Conservation (phyloP, 129 eudicot genomes). For the Flaveria brownii region DNA sequence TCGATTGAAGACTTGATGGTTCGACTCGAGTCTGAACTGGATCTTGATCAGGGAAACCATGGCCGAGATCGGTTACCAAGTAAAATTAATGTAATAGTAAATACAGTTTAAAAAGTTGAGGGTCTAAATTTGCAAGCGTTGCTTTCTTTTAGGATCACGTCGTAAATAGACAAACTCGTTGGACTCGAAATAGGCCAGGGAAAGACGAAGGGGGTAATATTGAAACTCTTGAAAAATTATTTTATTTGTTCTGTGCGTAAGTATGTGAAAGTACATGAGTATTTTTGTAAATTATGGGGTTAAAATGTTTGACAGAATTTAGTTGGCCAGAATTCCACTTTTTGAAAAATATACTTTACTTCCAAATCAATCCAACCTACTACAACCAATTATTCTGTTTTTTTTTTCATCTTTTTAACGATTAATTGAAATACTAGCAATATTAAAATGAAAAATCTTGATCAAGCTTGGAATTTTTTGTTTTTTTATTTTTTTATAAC, state of each 20-base stretch:
- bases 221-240: conserved; percentile 16
- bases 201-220: conserved; percentile 16
- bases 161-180: conserved; percentile 33
- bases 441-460: no score
- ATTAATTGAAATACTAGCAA: no score
- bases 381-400: neutral
- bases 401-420: no score
- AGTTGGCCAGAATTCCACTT: conserved; percentile 19
- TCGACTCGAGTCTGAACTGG: conserved; percentile 54
- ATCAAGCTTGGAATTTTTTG: no score
- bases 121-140: conserved; percentile 14
- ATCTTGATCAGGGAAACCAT: conserved; percentile 31
- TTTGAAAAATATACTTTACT: neutral
- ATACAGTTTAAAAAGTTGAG: conserved; percentile 24
- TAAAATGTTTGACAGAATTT: neutral
- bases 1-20: conserved; percentile 38
- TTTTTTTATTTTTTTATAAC: no score
- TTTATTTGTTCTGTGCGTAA: neutral
- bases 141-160: conserved; percentile 12
- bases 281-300: neutral
- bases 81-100: conserved; percentile 48
- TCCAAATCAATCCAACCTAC: conserved; percentile 10
- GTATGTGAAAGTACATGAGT: neutral
- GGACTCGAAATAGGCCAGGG: no score
- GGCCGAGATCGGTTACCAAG: conserved; percentile 60